phyloP scores from a whole-genome alignment of 1,284 basidiomycete species.

The Rhodotorula sp. region DNA sequence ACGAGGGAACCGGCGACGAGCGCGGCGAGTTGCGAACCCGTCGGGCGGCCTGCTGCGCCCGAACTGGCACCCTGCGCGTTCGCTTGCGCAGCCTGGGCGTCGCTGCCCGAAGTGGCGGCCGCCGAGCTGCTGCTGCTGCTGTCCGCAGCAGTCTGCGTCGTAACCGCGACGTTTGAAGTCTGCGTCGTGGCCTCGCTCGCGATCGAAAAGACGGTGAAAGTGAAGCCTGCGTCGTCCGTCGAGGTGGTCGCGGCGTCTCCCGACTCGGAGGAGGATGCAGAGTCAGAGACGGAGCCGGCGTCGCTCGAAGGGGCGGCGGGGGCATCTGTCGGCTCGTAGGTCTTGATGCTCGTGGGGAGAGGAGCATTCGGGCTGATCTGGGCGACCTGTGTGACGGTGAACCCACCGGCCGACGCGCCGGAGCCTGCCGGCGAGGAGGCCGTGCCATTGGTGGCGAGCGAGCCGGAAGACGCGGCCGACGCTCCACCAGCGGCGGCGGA shows the following conservation, averaged over 20 bases:
- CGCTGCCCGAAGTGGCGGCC: background rate
- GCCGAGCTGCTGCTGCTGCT: background rate
- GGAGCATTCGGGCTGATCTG: constrained; percentile 14
- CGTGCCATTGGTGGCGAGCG: constrained; percentile 13
- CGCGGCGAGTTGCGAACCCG: background rate
- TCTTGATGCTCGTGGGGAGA: constrained; percentile 8
- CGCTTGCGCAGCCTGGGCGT: constrained; percentile 1
- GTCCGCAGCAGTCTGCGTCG: background rate
- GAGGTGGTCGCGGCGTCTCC: background rate
- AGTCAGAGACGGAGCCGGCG: background rate
- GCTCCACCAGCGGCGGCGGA: constrained; percentile 1
- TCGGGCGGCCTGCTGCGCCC: too few species aligned
- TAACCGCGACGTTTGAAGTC: background rate
- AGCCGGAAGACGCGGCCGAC: constrained; percentile 3
- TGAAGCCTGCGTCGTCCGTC: constrained; percentile 23
- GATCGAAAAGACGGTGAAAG: constrained; percentile 32
- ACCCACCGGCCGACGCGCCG: background rate
- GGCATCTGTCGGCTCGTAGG: constrained; percentile 2
- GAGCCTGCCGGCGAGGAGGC: constrained; percentile 1
- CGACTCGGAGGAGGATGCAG: background rate
- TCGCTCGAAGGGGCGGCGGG: background rate
- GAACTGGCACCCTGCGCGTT: background rate
- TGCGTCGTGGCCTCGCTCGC: constrained; percentile 7
- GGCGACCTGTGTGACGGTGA: constrained; percentile 19
- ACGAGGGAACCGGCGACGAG: constrained; percentile 2